Evolutionary conservation across 2,329 filamentous ascomycete species (phyloP), one percentile per base, ranked within the genome.

Genomic region (Fusarium aywerte): DNA sequence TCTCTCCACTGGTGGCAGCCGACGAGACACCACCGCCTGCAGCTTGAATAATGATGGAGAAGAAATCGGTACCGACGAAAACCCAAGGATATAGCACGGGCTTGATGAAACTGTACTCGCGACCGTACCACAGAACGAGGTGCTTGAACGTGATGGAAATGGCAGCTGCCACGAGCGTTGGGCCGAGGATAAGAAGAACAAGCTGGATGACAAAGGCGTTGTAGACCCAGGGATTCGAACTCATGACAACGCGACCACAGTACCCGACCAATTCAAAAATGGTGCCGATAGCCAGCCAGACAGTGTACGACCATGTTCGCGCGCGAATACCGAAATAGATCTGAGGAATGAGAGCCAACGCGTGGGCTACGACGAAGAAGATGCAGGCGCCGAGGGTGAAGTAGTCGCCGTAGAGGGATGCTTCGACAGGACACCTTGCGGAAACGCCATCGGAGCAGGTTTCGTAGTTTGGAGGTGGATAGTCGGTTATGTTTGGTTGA

Each of bases 51-150:
- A 73, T 39, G 12, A 73, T 70, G 1, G 79, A 81, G 36, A 81
- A 69, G 47, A 82, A 57, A 62, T 85, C 83, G 68, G 78, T 82
- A 3, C 77, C 75, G 44, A 85, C 82, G 70, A 85, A 85, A 40
- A 84, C 80, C 68, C 79, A 80, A 3, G 82, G 81, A 54, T 84
- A 84, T 0, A 79, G 62, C 1, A 74, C 72, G 1, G 83, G 80
- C 16, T 75, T 76, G 36, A 82, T 70, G 18, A 79, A 74, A 3
- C 67, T 69, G 27, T 70, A 74, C 33, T 81, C 75, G 0, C 78
- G 74, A 10, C 80, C 81, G 38, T 80, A 77, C 70, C 79, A 77
- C 2, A 81, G 43, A 9, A 82, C 78, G 23, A 83, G 76, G 67
- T 82, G 80, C 59, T 81, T 81, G 18, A 83, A 74, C 0, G 80